A percentile compares a stretch with the other conserved stretches of the same genome.
Conservation (phyloP, 164 flowering plant species). For the Litsea cubeba region DNA sequence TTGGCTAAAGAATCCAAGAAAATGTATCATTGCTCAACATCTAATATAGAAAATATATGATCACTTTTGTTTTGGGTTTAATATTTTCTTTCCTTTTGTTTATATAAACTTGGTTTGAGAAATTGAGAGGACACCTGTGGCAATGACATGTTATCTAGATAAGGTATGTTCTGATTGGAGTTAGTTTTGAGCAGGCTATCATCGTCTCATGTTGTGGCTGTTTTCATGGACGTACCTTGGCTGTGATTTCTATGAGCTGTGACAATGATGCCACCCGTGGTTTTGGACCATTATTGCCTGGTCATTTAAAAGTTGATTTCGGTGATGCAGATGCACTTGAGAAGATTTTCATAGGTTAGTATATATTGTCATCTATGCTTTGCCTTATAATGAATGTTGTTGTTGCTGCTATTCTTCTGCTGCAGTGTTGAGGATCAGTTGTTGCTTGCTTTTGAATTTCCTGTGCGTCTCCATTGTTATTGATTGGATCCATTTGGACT, state of each 20-base stretch:
- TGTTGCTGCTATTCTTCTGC: background rate
- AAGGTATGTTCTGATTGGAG: background rate
- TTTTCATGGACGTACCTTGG: conserved; percentile 97
- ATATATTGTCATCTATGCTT: background rate
- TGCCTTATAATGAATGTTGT: background rate
- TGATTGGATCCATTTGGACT: conserved; percentile 7
- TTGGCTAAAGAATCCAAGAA: background rate
- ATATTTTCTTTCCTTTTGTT: no score
- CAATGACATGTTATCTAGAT: background rate
- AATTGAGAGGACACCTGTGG: no score
- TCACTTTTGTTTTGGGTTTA: background rate
- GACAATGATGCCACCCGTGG: conserved; percentile 97
- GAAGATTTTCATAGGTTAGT: conserved; percentile 67
- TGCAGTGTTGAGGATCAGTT: background rate
- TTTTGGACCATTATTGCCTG: conserved; percentile 88
- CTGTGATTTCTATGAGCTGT: conserved; percentile 96
- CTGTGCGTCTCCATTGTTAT: background rate
- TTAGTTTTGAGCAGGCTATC: conserved; percentile 53
- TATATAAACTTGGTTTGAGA: no score
- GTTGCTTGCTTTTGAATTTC: background rate
- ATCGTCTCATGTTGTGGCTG: conserved; percentile 98
- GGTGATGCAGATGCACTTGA: conserved; percentile 83
- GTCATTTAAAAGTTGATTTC: conserved; percentile 88
- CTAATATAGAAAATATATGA: no score
- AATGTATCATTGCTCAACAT: background rate